Evolutionary conservation across 352 stramenopile species (phyloP).

Genomic region (Pythium angustatum): DNA sequence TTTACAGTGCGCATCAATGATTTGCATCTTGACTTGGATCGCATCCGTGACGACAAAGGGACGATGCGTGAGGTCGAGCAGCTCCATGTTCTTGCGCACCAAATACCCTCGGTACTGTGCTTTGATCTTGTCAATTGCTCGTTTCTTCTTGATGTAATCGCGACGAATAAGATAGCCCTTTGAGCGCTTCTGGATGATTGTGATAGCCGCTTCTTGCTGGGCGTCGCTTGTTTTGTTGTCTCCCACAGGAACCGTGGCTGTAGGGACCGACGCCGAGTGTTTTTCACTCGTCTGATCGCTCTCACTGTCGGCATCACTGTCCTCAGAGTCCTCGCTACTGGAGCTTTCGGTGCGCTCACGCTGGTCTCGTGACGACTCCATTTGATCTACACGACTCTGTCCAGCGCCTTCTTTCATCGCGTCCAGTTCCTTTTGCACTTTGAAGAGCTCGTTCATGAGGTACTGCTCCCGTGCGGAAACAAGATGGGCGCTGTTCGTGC

Average conservation of each 20-base stretch:
- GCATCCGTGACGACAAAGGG: slow-evolving; percentile 28
- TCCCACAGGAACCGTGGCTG: no score
- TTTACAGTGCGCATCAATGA: slow-evolving; percentile 31
- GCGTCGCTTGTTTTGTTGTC: no score
- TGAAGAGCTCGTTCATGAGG: slow-evolving; percentile 37
- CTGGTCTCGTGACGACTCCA: background rate
- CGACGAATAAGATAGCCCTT: slow-evolving; percentile 36
- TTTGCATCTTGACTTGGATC: slow-evolving; percentile 46
- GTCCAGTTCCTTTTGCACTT: slow-evolving; percentile 30
- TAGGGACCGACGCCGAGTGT: no score
- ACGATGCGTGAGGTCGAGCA: slow-evolving; percentile 12
- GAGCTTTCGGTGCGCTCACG: background rate
- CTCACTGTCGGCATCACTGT: slow-evolving; percentile 1
- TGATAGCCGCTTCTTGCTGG: slow-evolving; percentile 21
- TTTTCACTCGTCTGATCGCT: no score
- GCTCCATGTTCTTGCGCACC: slow-evolving; percentile 41
- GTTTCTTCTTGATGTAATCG: slow-evolving; percentile 39
- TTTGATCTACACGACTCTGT: background rate
- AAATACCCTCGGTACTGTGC: slow-evolving; percentile 43
- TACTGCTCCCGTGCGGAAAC: slow-evolving; percentile 35
- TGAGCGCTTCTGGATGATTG: slow-evolving; percentile 35
- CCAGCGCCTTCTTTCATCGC: slow-evolving; percentile 18
- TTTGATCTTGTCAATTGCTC: slow-evolving; percentile 45
- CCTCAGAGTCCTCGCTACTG: background rate
- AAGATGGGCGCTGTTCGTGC: slow-evolving; percentile 21